Evolutionary conservation across 495 filamentous ascomycete species (phyloP), one percentile per base, ranked within the genome.

Genomic region (Aspergillus nidulans): DNA sequence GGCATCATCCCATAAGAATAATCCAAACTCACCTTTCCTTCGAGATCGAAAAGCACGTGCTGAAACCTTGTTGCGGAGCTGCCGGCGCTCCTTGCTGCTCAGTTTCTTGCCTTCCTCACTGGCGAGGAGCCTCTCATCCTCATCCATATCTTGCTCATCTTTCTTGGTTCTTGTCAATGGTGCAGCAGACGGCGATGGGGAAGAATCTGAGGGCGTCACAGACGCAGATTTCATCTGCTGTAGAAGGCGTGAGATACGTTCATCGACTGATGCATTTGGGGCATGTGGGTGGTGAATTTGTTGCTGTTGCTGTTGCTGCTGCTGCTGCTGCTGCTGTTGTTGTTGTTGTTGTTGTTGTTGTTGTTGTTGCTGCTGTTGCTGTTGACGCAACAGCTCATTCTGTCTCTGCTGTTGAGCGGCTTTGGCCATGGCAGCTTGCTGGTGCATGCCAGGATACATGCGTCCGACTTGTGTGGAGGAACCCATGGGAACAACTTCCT

Each of bases 91-190:
- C 70, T 96, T 96, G 77, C 88, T 91, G 70, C 81, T 91, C 36
- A 99, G 79, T 72, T 95, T 96, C 83, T 99, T 99, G 41, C 92
- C 94, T 70, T 95, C 92, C 62, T 97, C 94, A 58, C 91, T 96
- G 5, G 89, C 90, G 15, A 99, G 80, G 3, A 97, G 76, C 55
- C 89, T 77, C 78, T 97, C 94, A 62, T 99, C 94, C 68, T 96
- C 91, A 70, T 99, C 94, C 92, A 98, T 97, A 25, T 97, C 92
- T 50, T 94, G 90, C 65, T 96, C 90, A 38, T 96, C 89, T 78
- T 97, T 98, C 74, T 78, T 86, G 32, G 83, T 65, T 63, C 88
- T 83, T 44, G 84, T 75, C 26, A 82, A 76, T 8, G 71, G 68
- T 23, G 71, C 46, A 8, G 69, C 68, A 20, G 73, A 73, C 12